phyloP scores from a whole-genome alignment of 1,284 basidiomycete genomes.

The Tylopilus orsonianus region DNA sequence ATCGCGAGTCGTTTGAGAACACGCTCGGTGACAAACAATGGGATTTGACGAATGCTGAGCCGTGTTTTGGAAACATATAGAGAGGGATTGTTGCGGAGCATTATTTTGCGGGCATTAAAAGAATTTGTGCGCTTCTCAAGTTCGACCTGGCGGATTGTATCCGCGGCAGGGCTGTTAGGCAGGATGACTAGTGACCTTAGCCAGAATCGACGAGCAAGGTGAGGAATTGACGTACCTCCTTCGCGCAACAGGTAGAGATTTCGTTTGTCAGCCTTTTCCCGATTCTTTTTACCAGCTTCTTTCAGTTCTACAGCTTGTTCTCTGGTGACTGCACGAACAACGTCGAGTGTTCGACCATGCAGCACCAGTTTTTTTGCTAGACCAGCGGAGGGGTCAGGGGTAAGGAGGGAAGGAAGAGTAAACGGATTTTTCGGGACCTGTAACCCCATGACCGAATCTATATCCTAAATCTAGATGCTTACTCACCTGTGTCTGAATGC shows the following conservation, averaged over 20 bases:
- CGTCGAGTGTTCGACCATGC: constrained; percentile 91
- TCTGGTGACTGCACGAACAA: constrained; percentile 87
- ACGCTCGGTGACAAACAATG: constrained; percentile 86
- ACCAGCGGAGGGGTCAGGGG: constrained; percentile 91
- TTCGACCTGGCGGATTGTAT: constrained; percentile 66
- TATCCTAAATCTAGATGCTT: not conserved
- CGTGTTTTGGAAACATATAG: constrained; percentile 94
- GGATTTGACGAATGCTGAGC: constrained; percentile 90
- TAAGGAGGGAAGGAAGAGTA: constrained; percentile 82
- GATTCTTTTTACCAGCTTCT: constrained; percentile 79
- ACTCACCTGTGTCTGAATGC: constrained; percentile 37
- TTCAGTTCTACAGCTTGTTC: constrained; percentile 85
- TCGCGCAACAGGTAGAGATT: constrained; percentile 96
- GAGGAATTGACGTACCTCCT: constrained; percentile 63
- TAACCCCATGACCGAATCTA: constrained; percentile 11
- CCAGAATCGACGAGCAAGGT: not conserved
- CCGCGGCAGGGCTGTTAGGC: constrained; percentile 80
- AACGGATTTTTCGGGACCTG: constrained; percentile 80
- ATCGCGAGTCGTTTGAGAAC: constrained; percentile 86
- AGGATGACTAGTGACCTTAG: constrained; percentile 65
- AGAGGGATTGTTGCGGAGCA: constrained; percentile 88
- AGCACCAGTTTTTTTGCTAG: constrained; percentile 84
- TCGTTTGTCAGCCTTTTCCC: constrained; percentile 92
- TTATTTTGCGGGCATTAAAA: constrained; percentile 77
- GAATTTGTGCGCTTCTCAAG: constrained; percentile 81